Evolutionary conservation across 305 asterid genomes (phyloP).

Genomic region (Euphrasia arctica): DNA sequence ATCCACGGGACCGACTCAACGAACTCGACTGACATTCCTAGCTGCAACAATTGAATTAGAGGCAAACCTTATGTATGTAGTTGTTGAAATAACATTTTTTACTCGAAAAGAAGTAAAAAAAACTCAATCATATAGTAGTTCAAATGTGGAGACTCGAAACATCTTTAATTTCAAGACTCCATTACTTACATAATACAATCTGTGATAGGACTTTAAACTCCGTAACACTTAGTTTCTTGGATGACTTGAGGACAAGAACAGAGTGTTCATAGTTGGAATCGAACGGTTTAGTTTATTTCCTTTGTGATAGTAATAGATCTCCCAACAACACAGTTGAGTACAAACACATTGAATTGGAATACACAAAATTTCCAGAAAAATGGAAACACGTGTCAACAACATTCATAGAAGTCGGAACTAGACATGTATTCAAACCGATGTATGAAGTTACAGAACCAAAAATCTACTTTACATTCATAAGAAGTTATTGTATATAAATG

Average conservation of each 20-base stretch:
- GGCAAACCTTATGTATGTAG: too few relatives aligned
- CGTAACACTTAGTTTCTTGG: too few relatives aligned
- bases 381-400: background rate
- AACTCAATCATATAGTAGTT: too few relatives aligned
- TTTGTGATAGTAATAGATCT: background rate
- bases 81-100: too few relatives aligned
- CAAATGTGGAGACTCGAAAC: too few relatives aligned
- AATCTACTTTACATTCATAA: constrained; percentile 22
- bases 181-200: too few relatives aligned
- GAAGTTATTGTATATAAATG: background rate
- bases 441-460: constrained; percentile 6
- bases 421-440: background rate
- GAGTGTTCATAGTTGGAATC: background rate
- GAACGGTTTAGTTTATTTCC: background rate
- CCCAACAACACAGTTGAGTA: background rate
- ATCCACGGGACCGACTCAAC: too few relatives aligned
- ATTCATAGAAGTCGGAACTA: background rate
- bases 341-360: constrained; percentile 11
- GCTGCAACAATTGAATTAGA: too few relatives aligned
- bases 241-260: background rate
- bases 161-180: too few relatives aligned
- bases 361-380: background rate
- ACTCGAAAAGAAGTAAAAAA: too few relatives aligned
- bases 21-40: too few relatives aligned
- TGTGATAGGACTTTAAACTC: too few relatives aligned